Percentiles rank a stretch among this genome's conserved stretches.
phyloP scores from a whole-genome alignment of 352 stramenopile species.

The Bremia lactucae region DNA sequence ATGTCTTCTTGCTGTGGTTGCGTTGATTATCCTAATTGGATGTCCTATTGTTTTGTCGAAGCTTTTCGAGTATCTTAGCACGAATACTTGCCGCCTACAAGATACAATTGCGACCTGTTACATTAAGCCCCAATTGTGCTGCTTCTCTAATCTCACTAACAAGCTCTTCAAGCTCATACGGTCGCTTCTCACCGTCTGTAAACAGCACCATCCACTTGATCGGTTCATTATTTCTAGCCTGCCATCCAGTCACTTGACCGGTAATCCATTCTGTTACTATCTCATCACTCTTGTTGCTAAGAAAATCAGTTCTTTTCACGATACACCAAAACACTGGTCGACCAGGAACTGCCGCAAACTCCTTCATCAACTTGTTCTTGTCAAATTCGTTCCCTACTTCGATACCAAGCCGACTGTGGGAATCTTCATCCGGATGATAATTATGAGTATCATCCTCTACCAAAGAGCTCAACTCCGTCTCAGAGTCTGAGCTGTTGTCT shows the following conservation, averaged over 20 bases:
- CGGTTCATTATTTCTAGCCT: slow-evolving; percentile 1
- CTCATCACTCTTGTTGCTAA: slow-evolving; percentile 4
- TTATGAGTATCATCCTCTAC: neutral
- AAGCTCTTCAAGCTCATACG: slow-evolving; percentile 13
- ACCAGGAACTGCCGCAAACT: slow-evolving; percentile 12
- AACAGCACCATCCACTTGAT: slow-evolving; percentile 17
- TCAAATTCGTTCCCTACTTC: slow-evolving; percentile 6
- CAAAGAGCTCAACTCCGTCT: neutral
- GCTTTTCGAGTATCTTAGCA: too few species aligned
- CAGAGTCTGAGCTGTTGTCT: slow-evolving; percentile 2
- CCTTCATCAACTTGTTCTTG: slow-evolving; percentile 14
- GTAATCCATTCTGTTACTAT: slow-evolving; percentile 17
- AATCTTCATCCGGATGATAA: neutral
- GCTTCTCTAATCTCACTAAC: slow-evolving; percentile 13
- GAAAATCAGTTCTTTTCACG: slow-evolving; percentile 8
- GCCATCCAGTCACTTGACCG: slow-evolving; percentile 16
- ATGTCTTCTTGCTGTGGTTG: too few species aligned
- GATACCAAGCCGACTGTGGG: neutral
- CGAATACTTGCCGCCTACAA: slow-evolving; percentile 1
- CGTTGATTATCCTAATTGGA: too few species aligned
- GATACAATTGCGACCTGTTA: slow-evolving; percentile 1
- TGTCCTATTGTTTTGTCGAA: too few species aligned
- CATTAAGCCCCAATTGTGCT: slow-evolving; percentile 10
- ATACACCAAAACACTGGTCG: slow-evolving; percentile 21
- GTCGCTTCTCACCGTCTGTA: slow-evolving; percentile 10